Evolutionary conservation across 1,284 basidiomycete species (phyloP).

Genomic region (Moesziomyces sp.): DNA sequence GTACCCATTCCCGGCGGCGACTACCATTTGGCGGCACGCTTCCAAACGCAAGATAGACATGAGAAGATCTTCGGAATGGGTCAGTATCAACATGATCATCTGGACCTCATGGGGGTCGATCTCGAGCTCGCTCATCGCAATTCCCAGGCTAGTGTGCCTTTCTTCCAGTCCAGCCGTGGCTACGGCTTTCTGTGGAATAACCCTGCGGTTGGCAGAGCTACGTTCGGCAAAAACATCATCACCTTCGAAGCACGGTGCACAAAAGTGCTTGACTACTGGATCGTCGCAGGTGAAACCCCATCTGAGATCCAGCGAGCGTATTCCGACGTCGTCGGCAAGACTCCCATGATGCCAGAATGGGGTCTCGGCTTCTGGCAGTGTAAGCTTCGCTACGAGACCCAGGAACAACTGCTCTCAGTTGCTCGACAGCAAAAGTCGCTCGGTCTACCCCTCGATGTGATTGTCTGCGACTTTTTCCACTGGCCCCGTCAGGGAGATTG

Average conservation of each 20-base stretch:
- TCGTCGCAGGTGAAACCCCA: conserved; percentile 26
- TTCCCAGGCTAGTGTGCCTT: conserved; percentile 31
- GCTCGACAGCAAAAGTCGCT: conserved; percentile 27
- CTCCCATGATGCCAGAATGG: conserved; percentile 37
- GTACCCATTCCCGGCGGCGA: conserved; percentile 17
- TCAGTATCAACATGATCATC: conserved; percentile 27
- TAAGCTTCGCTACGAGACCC: conserved; percentile 34
- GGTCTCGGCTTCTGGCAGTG: conserved; percentile 32
- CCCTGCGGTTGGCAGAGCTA: conserved; percentile 24
- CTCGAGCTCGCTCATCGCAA: conserved; percentile 35
- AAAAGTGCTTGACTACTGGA: conserved; percentile 31
- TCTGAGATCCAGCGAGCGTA: conserved; percentile 22
- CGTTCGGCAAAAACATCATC: conserved; percentile 32
- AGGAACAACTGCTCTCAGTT: conserved; percentile 24
- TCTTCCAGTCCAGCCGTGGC: conserved; percentile 27
- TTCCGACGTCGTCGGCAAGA: conserved; percentile 11
- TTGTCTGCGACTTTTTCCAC: conserved; percentile 39
- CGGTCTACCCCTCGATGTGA: conserved; percentile 24
- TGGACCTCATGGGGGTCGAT: conserved; percentile 27
- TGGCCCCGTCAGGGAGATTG: conserved; percentile 34
- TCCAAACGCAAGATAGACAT: conserved; percentile 24
- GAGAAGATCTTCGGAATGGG: conserved; percentile 42
- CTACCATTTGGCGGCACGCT: conserved; percentile 23
- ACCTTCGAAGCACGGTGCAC: conserved; percentile 29
- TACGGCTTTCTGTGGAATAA: conserved; percentile 42